phyloP scores from a whole-genome alignment of 441 rosid species.

The Pelargonium cotyledonis region DNA sequence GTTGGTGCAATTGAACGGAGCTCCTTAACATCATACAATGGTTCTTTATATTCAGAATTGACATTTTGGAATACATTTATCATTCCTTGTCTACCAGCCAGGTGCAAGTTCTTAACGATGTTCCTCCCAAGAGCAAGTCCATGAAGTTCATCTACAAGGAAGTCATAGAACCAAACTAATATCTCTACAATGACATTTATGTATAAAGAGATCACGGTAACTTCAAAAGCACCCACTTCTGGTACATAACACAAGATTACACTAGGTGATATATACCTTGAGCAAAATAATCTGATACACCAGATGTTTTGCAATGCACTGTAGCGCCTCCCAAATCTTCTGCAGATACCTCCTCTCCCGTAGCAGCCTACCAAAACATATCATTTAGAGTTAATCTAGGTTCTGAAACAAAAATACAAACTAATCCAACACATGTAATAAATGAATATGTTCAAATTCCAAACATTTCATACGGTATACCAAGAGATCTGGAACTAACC shows the following conservation, averaged over 20 bases:
- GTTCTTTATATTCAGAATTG: slow-evolving; percentile 52
- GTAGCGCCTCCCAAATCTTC: slow-evolving; percentile 92
- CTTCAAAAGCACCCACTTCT: slow-evolving; percentile 13
- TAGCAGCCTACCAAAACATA: slow-evolving; percentile 78
- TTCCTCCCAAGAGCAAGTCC: slow-evolving; percentile 89
- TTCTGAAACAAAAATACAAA: slow-evolving; percentile 5
- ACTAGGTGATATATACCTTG: slow-evolving; percentile 53
- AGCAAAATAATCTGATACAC: slow-evolving; percentile 95
- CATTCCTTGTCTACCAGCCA: slow-evolving; percentile 60
- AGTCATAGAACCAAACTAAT: slow-evolving; percentile 11
- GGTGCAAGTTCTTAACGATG: slow-evolving; percentile 85
- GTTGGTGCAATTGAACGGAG: slow-evolving; percentile 86
- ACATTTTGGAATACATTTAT: slow-evolving; percentile 29
- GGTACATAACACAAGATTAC: slow-evolving; percentile 1
- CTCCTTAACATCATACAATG: slow-evolving; percentile 70
- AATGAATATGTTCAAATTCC: no score
- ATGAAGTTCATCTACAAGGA: slow-evolving; percentile 76
- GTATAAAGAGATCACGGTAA: slow-evolving; percentile 20
- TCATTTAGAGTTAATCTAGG: slow-evolving; percentile 25
- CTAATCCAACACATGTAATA: no score
- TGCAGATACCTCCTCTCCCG: slow-evolving; percentile 94
- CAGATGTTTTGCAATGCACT: slow-evolving; percentile 92
- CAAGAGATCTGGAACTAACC: slow-evolving; percentile 36
- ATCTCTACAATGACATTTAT: not conserved
- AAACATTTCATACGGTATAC: not conserved